These are phyloP conservation scores for Zalaria obscura DNA, from an alignment of 2,329 filamentous ascomycete species.

Conservation along the genomic window DNA sequence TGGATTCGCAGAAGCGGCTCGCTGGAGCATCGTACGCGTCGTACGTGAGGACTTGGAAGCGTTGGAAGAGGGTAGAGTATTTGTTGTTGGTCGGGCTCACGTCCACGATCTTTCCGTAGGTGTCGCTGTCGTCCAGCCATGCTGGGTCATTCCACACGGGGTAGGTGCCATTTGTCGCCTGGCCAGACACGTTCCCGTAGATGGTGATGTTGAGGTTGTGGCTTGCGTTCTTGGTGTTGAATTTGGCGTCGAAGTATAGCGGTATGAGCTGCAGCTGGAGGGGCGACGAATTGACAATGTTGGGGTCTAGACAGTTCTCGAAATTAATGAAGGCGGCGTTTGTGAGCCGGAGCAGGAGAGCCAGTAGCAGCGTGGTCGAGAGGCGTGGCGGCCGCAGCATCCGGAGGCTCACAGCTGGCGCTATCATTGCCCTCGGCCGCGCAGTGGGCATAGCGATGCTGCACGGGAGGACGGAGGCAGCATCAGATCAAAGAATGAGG, in stretches of 20 bases:
- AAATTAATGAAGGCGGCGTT: constrained; percentile 60
- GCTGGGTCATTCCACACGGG: constrained; percentile 46
- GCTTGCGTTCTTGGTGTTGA: constrained; percentile 45
- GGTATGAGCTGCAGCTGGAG: constrained; percentile 69
- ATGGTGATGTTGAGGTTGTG: constrained; percentile 64
- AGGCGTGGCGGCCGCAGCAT: background rate
- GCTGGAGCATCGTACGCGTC: constrained; percentile 44
- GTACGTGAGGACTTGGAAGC: constrained; percentile 65
- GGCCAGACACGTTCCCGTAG: constrained; percentile 83
- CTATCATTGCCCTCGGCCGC: background rate
- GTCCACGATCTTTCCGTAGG: constrained; percentile 64
- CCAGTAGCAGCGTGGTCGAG: background rate
- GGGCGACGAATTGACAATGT: constrained; percentile 41
- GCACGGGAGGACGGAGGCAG: background rate
- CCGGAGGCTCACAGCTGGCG: background rate
- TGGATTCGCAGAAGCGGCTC: constrained; percentile 50
- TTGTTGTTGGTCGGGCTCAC: constrained; percentile 43
- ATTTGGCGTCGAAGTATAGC: constrained; percentile 56
- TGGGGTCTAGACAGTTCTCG: constrained; percentile 62
- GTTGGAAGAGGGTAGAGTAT: constrained; percentile 59
- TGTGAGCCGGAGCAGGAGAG: background rate
- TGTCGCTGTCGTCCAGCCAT: constrained; percentile 46
- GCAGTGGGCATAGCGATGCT: background rate
- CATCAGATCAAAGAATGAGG: background rate
- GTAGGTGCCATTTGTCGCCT: constrained; percentile 40